phyloP scores from a whole-genome alignment of 2,329 filamentous ascomycete species.

The Gyromitra esculenta region DNA sequence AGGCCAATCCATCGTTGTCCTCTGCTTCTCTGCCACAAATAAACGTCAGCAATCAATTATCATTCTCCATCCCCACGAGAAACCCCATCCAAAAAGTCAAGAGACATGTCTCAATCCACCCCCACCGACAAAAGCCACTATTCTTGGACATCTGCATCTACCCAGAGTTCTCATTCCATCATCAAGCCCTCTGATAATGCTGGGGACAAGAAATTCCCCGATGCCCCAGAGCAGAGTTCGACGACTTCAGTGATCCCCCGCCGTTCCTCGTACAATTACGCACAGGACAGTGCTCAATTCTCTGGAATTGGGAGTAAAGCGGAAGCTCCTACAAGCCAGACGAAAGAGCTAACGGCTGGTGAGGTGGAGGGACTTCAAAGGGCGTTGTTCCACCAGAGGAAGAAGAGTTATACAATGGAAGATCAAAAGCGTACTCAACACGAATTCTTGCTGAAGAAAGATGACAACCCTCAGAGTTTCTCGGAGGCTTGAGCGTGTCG shows the following conservation, averaged over 20 bases:
- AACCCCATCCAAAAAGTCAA: constrained; percentile 6
- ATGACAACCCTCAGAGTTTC: constrained; percentile 43
- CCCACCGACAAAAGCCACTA: constrained; percentile 52
- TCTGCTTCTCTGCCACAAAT: constrained; percentile 32
- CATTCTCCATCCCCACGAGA: constrained; percentile 25
- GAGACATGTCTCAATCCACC: constrained; percentile 47
- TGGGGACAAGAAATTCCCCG: constrained; percentile 29
- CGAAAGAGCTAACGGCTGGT: not conserved
- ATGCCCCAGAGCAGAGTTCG: constrained; percentile 18
- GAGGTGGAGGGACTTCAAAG: constrained; percentile 26
- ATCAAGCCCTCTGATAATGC: constrained; percentile 42
- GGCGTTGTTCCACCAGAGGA: constrained; percentile 43
- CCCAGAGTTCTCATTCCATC: constrained; percentile 54
- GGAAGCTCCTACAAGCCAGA: constrained; percentile 2
- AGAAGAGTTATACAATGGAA: constrained; percentile 51
- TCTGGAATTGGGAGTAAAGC: constrained; percentile 24
- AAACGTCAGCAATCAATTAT: constrained; percentile 39
- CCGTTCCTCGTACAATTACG: constrained; percentile 53
- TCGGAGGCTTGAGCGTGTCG: constrained; percentile 40
- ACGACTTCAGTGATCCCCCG: constrained; percentile 37
- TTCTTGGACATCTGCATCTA: constrained; percentile 54
- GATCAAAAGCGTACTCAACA: constrained; percentile 51
- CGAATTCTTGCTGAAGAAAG: constrained; percentile 33
- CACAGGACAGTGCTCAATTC: constrained; percentile 46
- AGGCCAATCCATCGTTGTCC: constrained; percentile 29